Percentiles rank a stretch among this genome's conserved stretches.
Evolutionary conservation across 2,329 filamentous ascomycete genomes (phyloP).

Genomic region (Calonectria fujianensis): DNA sequence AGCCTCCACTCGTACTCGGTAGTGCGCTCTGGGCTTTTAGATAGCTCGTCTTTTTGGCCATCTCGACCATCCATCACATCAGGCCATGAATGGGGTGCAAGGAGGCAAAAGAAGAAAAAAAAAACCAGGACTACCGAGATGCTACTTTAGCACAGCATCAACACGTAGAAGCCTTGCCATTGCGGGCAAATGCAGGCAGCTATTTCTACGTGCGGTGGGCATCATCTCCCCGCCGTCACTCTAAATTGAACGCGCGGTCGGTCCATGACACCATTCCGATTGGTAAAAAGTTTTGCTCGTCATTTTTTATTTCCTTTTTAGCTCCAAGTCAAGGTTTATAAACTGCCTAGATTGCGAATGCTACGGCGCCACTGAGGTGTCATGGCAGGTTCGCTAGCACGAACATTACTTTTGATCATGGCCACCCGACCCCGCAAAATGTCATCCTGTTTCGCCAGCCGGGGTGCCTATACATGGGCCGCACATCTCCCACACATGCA

Average conservation of each 20-base stretch:
- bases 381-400: background rate
- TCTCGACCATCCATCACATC: background rate
- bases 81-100: background rate
- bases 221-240: background rate
- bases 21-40: background rate
- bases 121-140: background rate
- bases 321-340: background rate
- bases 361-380: background rate
- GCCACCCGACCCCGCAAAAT: constrained; percentile 4
- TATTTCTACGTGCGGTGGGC: background rate
- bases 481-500: background rate
- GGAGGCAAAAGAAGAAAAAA: background rate
- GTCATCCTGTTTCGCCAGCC: background rate
- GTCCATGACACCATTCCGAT: background rate
- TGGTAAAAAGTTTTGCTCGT: background rate
- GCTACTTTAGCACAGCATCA: background rate
- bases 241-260: constrained; percentile 12
- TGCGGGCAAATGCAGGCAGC: background rate
- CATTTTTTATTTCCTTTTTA: constrained; percentile 5
- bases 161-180: background rate
- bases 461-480: constrained; percentile 1
- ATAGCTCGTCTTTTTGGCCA: background rate
- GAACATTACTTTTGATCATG: constrained; percentile 12
- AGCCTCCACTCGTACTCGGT: background rate
- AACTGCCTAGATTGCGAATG: background rate